phyloP scores from a whole-genome alignment of 2,329 filamentous ascomycete genomes.

The Arthrobotrys iridis region DNA sequence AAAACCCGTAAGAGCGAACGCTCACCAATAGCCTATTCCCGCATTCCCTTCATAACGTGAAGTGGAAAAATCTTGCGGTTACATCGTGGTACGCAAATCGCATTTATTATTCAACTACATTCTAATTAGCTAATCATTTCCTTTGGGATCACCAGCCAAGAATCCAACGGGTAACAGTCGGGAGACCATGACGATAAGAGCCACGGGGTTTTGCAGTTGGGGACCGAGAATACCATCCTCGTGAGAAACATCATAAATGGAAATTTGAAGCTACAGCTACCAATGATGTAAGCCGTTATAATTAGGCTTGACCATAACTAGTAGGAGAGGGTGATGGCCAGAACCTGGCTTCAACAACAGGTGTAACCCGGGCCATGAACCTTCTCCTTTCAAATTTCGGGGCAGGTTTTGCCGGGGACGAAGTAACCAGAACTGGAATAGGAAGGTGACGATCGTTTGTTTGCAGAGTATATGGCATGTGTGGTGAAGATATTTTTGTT shows the following conservation, averaged over 20 bases:
- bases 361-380: neutral
- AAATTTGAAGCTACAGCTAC: neutral
- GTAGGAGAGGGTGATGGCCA: neutral
- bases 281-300: slow-evolving; percentile 19
- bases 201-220: neutral
- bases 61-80: neutral
- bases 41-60: slow-evolving; percentile 11
- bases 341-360: neutral
- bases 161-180: slow-evolving; percentile 6
- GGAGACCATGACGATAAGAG: slow-evolving; percentile 1
- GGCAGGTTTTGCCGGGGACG: slow-evolving; percentile 6
- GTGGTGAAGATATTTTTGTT: slow-evolving; percentile 1
- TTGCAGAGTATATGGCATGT: neutral
- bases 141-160: neutral
- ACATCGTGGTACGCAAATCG: slow-evolving; percentile 12
- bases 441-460: slow-evolving; percentile 9
- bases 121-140: slow-evolving; percentile 11
- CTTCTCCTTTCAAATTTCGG: neutral
- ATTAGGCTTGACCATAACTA: neutral
- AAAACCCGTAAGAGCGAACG: neutral
- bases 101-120: neutral
- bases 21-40: neutral
- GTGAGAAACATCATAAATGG: neutral
- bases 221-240: neutral
- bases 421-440: slow-evolving; percentile 12